Base-by-base conservation (phyloP, 768 basidiomycete species). In the Nevesoporus exiguus region DNA sequence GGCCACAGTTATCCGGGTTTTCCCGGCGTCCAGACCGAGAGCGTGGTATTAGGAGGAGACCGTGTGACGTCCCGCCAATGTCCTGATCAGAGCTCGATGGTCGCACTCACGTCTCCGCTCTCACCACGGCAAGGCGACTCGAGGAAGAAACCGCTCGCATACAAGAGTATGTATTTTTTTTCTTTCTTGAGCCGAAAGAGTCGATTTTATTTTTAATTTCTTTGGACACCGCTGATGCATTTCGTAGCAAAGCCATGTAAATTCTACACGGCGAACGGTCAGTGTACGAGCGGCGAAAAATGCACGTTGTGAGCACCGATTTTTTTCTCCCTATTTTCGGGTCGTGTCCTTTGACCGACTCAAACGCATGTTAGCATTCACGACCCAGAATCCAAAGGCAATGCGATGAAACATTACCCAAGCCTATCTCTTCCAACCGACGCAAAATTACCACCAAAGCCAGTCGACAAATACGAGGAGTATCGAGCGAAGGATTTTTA, bases 181-280 rank as follows among this genome's bases (percentile, higher is more conserved):
- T 46, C 19, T 48, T 47, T 37, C 41, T 45, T 21, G 3, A 3
- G 10, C 17, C 8, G 6, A 13, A 10, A n/a, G 9, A 6, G 7
- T 52, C 11, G 22, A 17, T 40, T n/a, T 33, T 14, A 21, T 54
- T 29, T 41, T 47, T 25, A 39, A 7, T 40, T 11, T 11, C 11
- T 14, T 36, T 36, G 15, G 47, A 49, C 22, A 19, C 9, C 19
- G 36, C 36, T 30, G 21, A 24, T 40, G 46, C 17, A 13, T 39
- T 48, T 49, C 29, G 27, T 34, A 85, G 84, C 83, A 1, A 85
- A 85, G 54, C 79, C 78, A 25, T 86, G 84, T 67, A 82, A 78
- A 63, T 85, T 80, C 62, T 82, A 74, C 61, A 70, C 69, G 25
- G 58, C 67, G 2, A 77, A 73, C 31, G 76, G 73, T 17, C 67